Evolutionary conservation across 2,329 filamentous ascomycete species (phyloP), one percentile per base, ranked within the genome.

Genomic region (Trichoderma sp.): DNA sequence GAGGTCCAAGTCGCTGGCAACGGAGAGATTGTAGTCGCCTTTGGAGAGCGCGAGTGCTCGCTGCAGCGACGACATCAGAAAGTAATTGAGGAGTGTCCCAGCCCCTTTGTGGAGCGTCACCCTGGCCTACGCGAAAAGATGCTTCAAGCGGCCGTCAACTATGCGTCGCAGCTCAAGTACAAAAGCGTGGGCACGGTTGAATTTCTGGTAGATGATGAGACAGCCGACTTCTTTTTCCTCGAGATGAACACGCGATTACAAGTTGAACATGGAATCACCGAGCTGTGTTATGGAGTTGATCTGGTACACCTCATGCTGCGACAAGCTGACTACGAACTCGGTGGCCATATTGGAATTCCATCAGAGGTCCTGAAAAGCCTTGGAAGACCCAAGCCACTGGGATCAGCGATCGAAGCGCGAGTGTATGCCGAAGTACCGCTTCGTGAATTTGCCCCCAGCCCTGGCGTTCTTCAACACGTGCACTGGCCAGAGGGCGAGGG

Each of bases 221-320:
- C 76, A 0, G 72, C 71, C 0, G 71, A 77, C 5, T 84, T 81
- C 56, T 84, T 81, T 70, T 85, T 85, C 68, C 75, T 85, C 0
- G 83, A 85, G 68, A 78, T 85, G 34, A 85, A 85, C 54, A 80
- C 83, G 0, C 76, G 83, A 4, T 72, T 85, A 4, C 84, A 86
- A 69, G 83, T 85, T 5, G 84, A 86, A 70, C 83, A 85, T 71
- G 77, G 80, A 26, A 78, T 79, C 10, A 94, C 92, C 0, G 91
- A 94, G 77, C 89, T 91, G 84, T 89, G 92, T 2, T 92, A 90
- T 11, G 89, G 87, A 0, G 85, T 92, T 59, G 91, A 94, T 75
- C 82, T 94, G 13, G 91, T 94, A 1, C 84, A 88, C 37, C 74
- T 79, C 26, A 83, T 83, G 81, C 67, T 83, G 13, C 72, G 72